These are phyloP conservation scores for Lomentospora prolificans DNA, from an alignment of 2,329 filamentous ascomycete species.

Conservation along the genomic window DNA sequence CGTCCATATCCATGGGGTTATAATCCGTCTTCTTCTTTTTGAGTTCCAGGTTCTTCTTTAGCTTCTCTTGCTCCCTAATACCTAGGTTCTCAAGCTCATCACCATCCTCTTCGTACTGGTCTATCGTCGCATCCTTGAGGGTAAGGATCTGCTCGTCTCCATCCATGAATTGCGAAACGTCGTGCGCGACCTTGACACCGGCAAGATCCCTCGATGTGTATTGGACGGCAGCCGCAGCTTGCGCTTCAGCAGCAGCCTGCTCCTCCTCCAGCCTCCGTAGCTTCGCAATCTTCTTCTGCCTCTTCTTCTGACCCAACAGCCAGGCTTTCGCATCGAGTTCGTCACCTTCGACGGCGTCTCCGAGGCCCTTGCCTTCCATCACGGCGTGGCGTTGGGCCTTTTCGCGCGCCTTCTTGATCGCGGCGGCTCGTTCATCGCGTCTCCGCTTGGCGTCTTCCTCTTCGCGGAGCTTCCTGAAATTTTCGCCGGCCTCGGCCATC, in stretches of 20 bases:
- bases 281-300: constrained; percentile 82
- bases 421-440: constrained; percentile 70
- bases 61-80: constrained; percentile 60
- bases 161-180: constrained; percentile 70
- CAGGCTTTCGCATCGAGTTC: constrained; percentile 74
- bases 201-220: constrained; percentile 82
- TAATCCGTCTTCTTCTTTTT: constrained; percentile 90
- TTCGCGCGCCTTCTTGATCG: constrained; percentile 81
- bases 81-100: constrained; percentile 79
- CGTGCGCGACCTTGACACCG: constrained; percentile 86
- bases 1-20: constrained; percentile 68
- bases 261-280: constrained; percentile 65
- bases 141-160: constrained; percentile 83
- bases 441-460: constrained; percentile 68
- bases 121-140: constrained; percentile 84
- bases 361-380: constrained; percentile 75
- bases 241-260: constrained; percentile 63
- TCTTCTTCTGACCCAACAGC: constrained; percentile 83
- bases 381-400: constrained; percentile 64
- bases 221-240: constrained; percentile 50
- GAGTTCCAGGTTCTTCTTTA: constrained; percentile 66
- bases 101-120: constrained; percentile 73
- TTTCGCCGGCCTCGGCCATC: constrained; percentile 62
- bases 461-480: constrained; percentile 55
- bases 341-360: constrained; percentile 56